A percentile compares a stretch with the other conserved stretches of the same genome.
Evolutionary conservation across 2,329 filamentous ascomycete species (phyloP).

Genomic region (Trichoderma sp.): DNA sequence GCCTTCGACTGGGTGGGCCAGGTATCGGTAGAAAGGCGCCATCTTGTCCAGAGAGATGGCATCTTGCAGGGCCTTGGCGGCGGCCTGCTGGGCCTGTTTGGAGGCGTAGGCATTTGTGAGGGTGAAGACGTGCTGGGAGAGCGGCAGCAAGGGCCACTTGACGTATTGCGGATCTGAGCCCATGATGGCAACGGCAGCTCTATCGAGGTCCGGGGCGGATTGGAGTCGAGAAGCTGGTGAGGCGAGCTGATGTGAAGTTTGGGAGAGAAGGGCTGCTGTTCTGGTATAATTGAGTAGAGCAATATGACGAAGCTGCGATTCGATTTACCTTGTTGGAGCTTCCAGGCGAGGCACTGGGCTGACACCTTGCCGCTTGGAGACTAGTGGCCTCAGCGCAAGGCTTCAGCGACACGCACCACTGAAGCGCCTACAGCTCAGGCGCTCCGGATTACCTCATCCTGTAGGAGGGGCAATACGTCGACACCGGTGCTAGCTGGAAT

Average conservation of each 20-base stretch:
- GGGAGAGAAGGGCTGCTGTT: neutral
- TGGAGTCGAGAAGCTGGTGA: neutral
- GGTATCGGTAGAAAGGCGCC: slow-evolving; percentile 83
- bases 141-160: slow-evolving; percentile 79
- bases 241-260: neutral
- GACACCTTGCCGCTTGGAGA: slow-evolving; percentile 9
- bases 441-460: slow-evolving; percentile 14
- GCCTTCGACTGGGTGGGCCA: slow-evolving; percentile 80
- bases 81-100: slow-evolving; percentile 67
- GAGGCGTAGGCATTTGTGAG: slow-evolving; percentile 79
- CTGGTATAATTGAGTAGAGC: neutral
- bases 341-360: slow-evolving; percentile 24
- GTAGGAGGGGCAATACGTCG: neutral
- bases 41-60: slow-evolving; percentile 83
- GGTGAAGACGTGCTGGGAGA: slow-evolving; percentile 85
- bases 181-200: slow-evolving; percentile 55
- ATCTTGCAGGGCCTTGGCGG: slow-evolving; percentile 76
- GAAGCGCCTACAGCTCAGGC: neutral
- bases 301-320: slow-evolving; percentile 27
- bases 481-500: no score
- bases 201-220: neutral
- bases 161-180: slow-evolving; percentile 83
- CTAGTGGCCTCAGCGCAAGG: slow-evolving; percentile 28
- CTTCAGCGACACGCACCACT: slow-evolving; percentile 31
- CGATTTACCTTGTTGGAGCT: slow-evolving; percentile 19